phyloP scores from a whole-genome alignment of 495 filamentous ascomycete genomes.

The Rhizodiscina lignyota region DNA sequence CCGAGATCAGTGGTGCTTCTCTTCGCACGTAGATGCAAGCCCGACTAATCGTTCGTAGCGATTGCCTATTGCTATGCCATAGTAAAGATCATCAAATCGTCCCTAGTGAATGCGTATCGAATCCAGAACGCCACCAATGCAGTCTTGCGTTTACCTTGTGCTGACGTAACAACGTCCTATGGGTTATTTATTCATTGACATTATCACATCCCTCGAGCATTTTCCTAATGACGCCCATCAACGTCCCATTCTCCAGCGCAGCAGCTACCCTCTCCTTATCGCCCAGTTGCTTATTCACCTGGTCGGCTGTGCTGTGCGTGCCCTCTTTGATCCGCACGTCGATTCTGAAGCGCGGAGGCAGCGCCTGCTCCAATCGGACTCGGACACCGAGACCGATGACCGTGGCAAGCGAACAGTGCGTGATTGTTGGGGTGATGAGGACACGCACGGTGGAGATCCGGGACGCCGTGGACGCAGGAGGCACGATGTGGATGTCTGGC shows the following conservation, averaged over 20 bases:
- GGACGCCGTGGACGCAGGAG: slow-evolving; percentile 26
- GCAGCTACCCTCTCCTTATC: slow-evolving; percentile 96
- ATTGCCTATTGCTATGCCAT: too few species aligned
- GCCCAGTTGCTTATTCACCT: slow-evolving; percentile 87
- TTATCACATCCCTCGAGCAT: slow-evolving; percentile 83
- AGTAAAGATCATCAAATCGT: too few species aligned
- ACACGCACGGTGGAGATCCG: slow-evolving; percentile 41
- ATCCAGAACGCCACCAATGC: too few species aligned
- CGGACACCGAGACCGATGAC: slow-evolving; percentile 91
- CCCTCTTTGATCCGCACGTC: slow-evolving; percentile 92
- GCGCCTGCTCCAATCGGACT: slow-evolving; percentile 72
- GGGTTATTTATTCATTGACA: too few species aligned
- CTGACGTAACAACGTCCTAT: too few species aligned
- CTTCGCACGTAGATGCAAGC: too few species aligned
- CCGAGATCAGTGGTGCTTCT: too few species aligned
- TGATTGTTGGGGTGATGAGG: slow-evolving; percentile 89
- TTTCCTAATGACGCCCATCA: slow-evolving; percentile 75
- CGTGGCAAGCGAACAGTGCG: slow-evolving; percentile 88
- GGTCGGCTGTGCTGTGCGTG: slow-evolving; percentile 83
- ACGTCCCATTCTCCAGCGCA: slow-evolving; percentile 80
- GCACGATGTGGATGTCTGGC: slow-evolving; percentile 68
- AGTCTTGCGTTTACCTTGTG: too few species aligned
- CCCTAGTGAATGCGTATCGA: too few species aligned
- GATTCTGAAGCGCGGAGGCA: slow-evolving; percentile 83
- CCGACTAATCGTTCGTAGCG: too few species aligned